Conservation (phyloP, 140 eudicot species). For the Ambrosia hybrid region DNA sequence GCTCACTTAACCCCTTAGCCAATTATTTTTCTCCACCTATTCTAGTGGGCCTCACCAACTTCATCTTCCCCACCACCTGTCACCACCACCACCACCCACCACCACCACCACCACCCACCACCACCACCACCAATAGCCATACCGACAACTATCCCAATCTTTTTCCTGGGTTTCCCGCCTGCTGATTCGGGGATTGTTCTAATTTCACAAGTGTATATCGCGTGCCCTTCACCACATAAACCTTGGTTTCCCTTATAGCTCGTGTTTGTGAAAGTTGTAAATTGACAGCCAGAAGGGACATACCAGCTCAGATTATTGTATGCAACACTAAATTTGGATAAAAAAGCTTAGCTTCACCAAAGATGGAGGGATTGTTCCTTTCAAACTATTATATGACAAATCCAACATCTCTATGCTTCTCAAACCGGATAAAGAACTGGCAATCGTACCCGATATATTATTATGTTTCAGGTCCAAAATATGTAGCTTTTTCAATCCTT, state of each 20-base stretch:
- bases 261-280: conserved; percentile 45
- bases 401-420: conserved; percentile 62
- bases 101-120: conserved; percentile 22
- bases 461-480: conserved; percentile 59
- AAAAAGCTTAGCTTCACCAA: conserved; percentile 48
- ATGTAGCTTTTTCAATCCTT: conserved; percentile 50
- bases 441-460: conserved; percentile 58
- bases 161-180: conserved; percentile 19
- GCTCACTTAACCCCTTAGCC: no score
- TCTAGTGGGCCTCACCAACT: no score
- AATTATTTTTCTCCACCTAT: no score
- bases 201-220: conserved; percentile 16
- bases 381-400: conserved; percentile 57
- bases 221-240: conserved; percentile 50
- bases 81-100: no score
- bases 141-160: conserved; percentile 41
- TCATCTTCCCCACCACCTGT: no score
- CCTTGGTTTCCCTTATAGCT: conserved; percentile 65
- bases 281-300: conserved; percentile 56
- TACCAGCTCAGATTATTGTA: conserved; percentile 51
- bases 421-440: conserved; percentile 55
- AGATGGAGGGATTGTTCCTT: conserved; percentile 58
- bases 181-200: conserved; percentile 16
- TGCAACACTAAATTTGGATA: conserved; percentile 58
- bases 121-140: conserved; percentile 48